These are phyloP conservation scores for Umbelopsis sp. DNA, from an alignment of 192 early-diverging fungal genomes.

Conservation along the genomic window DNA sequence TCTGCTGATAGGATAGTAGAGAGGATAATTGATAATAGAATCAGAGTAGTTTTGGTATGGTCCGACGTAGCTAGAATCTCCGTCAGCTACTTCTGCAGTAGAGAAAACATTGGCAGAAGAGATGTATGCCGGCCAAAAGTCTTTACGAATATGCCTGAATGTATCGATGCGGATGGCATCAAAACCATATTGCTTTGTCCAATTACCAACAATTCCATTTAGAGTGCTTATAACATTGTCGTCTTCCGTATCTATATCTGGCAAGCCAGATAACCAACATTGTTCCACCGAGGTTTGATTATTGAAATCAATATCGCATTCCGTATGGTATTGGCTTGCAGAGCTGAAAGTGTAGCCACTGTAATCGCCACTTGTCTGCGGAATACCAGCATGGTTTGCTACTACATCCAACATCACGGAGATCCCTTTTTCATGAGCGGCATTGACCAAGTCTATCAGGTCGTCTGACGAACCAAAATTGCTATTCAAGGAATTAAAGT, in stretches of 20 bases:
- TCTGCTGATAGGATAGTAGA: slow-evolving; percentile 23
- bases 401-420: slow-evolving; percentile 54
- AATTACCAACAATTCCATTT: slow-evolving; percentile 26
- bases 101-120: slow-evolving; percentile 38
- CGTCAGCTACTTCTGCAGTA: slow-evolving; percentile 34
- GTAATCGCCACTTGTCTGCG: slow-evolving; percentile 23
- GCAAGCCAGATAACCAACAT: slow-evolving; percentile 31
- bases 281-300: slow-evolving; percentile 40
- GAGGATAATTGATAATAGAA: slow-evolving; percentile 30
- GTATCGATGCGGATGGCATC: slow-evolving; percentile 54
- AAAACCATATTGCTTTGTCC: slow-evolving; percentile 35
- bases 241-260: slow-evolving; percentile 49
- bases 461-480: slow-evolving; percentile 51
- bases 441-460: slow-evolving; percentile 35
- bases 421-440: slow-evolving; percentile 42
- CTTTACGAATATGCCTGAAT: slow-evolving; percentile 42
- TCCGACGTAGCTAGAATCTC: slow-evolving; percentile 18
- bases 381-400: slow-evolving; percentile 42
- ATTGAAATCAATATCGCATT: slow-evolving; percentile 28
- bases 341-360: slow-evolving; percentile 40
- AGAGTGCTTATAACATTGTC: slow-evolving; percentile 27
- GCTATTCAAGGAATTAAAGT: slow-evolving; percentile 43
- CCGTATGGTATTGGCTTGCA: slow-evolving; percentile 33
- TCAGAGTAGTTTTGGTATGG: slow-evolving; percentile 27
- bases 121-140: slow-evolving; percentile 45